These are phyloP conservation scores for Sphagnurus paluster DNA, from an alignment of 1,284 basidiomycete species.

Conservation along the genomic window DNA sequence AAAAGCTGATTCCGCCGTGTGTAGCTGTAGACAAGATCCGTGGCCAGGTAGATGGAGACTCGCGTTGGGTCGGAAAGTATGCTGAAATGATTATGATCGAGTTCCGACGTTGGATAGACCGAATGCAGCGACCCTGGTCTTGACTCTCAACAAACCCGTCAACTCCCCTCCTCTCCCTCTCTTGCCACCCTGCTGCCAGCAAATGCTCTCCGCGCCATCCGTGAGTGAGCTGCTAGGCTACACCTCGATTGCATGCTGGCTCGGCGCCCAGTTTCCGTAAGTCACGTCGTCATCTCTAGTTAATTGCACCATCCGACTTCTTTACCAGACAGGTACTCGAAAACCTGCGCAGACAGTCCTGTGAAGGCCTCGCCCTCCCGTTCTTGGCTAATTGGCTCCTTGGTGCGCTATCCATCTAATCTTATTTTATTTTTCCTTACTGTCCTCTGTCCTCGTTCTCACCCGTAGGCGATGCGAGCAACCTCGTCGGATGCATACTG, in stretches of 20 bases:
- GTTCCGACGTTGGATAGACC: not conserved
- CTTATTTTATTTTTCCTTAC: not conserved
- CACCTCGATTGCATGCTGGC: slow-evolving; percentile 82
- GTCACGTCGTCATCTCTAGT: slow-evolving; percentile 34
- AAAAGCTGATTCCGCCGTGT: too few species aligned
- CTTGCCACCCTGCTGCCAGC: slow-evolving; percentile 12
- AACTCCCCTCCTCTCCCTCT: slow-evolving; percentile 6
- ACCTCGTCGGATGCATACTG: slow-evolving; percentile 86
- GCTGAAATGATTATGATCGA: not conserved
- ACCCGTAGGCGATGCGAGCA: slow-evolving; percentile 79
- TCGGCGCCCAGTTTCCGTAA: slow-evolving; percentile 90
- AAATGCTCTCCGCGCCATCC: slow-evolving; percentile 28
- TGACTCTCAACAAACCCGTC: not conserved
- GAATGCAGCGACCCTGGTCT: not conserved
- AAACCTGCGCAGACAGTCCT: slow-evolving; percentile 74
- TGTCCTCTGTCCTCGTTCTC: slow-evolving; percentile 6
- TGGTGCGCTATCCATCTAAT: slow-evolving; percentile 47
- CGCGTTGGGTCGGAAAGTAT: too few species aligned
- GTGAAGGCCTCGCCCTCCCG: slow-evolving; percentile 85
- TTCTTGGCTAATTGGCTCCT: slow-evolving; percentile 90
- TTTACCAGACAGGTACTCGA: slow-evolving; percentile 69
- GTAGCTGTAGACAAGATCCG: too few species aligned
- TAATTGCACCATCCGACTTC: not conserved
- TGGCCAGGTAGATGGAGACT: too few species aligned
- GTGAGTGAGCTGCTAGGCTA: slow-evolving; percentile 68